These are phyloP conservation scores for Fraxinus excelsior DNA, from an alignment of 257 asterid genomes.

Conservation along the genomic window DNA sequence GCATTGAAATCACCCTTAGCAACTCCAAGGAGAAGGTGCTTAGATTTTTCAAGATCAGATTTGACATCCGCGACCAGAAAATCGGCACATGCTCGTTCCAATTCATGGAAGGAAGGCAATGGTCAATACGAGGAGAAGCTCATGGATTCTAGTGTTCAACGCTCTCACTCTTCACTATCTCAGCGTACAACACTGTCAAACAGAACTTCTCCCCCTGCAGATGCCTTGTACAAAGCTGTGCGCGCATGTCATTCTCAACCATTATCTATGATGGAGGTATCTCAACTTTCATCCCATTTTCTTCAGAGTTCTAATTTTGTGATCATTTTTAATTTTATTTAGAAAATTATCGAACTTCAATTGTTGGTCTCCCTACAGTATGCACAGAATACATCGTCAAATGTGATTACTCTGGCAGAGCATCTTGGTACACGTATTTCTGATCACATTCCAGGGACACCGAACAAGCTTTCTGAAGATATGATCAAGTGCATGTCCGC, in stretches of 20 bases:
- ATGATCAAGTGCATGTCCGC: slow-evolving; percentile 91
- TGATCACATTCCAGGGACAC: slow-evolving; percentile 80
- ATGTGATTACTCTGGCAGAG: slow-evolving; percentile 85
- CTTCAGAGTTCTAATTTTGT: neutral
- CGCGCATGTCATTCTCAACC: slow-evolving; percentile 98
- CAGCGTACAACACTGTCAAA: slow-evolving; percentile 51
- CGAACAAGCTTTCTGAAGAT: slow-evolving; percentile 90
- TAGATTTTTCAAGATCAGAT: slow-evolving; percentile 68
- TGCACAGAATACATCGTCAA: slow-evolving; percentile 62
- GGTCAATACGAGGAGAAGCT: slow-evolving; percentile 51
- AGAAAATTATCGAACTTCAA: slow-evolving; percentile 7
- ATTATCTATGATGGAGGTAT: slow-evolving; percentile 90
- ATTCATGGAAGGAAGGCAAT: slow-evolving; percentile 41
- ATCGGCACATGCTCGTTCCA: slow-evolving; percentile 28
- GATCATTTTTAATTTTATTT: neutral
- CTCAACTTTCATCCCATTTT: slow-evolving; percentile 12
- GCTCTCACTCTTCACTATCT: slow-evolving; percentile 82
- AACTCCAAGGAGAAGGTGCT: slow-evolving; percentile 72
- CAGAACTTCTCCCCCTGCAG: slow-evolving; percentile 61
- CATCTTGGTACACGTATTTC: slow-evolving; percentile 89
- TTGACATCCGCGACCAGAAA: slow-evolving; percentile 39
- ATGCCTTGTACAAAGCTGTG: slow-evolving; percentile 60
- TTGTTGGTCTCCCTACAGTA: slow-evolving; percentile 49
- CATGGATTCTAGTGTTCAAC: slow-evolving; percentile 59
- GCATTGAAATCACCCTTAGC: slow-evolving; percentile 51